Percentiles rank a stretch among this genome's conserved stretches.
Evolutionary conservation across 257 asterid genomes (phyloP).

Genomic region (Haberlea rhodopensis): DNA sequence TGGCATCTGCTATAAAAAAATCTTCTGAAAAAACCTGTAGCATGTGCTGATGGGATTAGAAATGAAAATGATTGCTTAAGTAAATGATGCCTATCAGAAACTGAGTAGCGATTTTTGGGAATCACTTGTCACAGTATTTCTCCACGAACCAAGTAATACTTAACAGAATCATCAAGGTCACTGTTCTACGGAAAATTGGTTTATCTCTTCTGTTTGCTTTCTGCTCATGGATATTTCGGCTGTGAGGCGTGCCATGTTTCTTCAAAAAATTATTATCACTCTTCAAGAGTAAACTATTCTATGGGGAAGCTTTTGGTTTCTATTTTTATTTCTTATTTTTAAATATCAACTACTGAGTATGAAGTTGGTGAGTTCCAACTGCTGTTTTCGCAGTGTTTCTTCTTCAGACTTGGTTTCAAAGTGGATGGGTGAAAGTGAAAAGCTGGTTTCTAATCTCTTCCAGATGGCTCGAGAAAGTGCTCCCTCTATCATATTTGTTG

Average conservation of each 20-base stretch:
- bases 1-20: too few species aligned
- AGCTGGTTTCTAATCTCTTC: constrained; percentile 95
- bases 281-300: too few species aligned
- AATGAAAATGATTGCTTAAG: neutral
- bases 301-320: too few species aligned
- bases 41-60: neutral
- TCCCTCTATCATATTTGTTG: constrained; percentile 88
- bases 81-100: neutral
- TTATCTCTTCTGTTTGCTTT: neutral
- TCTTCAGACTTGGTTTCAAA: constrained; percentile 96
- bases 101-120: neutral
- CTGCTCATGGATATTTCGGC: neutral
- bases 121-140: neutral
- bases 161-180: neutral
- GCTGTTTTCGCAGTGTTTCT: constrained; percentile 73
- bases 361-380: constrained; percentile 67
- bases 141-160: neutral
- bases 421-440: constrained; percentile 99
- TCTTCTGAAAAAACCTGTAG: neutral
- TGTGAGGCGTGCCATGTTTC: neutral
- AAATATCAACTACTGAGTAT: too few species aligned
- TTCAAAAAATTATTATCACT: too few species aligned
- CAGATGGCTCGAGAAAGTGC: constrained; percentile 98
- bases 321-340: too few species aligned
- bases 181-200: neutral